Conservation (phyloP, 306 rosid species). For the Cicer arietinum region DNA sequence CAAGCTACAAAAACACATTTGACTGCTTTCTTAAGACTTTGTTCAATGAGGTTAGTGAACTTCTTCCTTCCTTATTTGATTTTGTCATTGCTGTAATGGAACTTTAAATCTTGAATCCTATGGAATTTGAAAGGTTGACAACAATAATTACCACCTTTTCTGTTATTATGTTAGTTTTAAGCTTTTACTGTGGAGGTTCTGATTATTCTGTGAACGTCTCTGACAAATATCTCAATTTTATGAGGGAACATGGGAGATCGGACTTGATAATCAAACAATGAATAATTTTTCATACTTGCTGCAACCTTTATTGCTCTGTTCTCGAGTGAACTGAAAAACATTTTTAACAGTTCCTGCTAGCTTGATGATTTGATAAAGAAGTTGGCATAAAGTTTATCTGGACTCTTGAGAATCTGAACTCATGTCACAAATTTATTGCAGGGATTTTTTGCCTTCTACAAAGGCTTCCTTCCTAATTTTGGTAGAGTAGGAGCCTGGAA, state of each 20-base stretch:
- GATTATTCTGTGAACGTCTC: conserved; percentile 9
- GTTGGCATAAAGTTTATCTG: conserved; percentile 1
- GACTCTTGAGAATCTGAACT: conserved; percentile 30
- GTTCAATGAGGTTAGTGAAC: conserved; percentile 73
- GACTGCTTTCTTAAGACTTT: conserved; percentile 91
- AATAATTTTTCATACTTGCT: neutral
- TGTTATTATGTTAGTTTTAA: conserved; percentile 4
- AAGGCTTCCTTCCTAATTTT: conserved; percentile 92
- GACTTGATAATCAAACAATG: conserved; percentile 1
- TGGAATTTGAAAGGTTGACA: conserved; percentile 6
- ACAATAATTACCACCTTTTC: neutral
- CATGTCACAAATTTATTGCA: conserved; percentile 52
- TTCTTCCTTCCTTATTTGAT: conserved; percentile 39
- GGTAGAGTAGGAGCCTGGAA: conserved; percentile 91
- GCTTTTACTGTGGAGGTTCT: conserved; percentile 22
- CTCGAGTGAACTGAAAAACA: conserved; percentile 8
- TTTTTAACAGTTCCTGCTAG: conserved; percentile 9
- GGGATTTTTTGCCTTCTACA: conserved; percentile 94
- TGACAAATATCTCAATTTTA: conserved; percentile 21
- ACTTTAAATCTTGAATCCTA: conserved; percentile 29
- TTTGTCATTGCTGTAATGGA: conserved; percentile 31
- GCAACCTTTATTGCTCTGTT: conserved; percentile 21
- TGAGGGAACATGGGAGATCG: neutral
- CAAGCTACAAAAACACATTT: conserved; percentile 81
- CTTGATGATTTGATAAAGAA: conserved; percentile 30